Evolutionary conservation across 2,329 filamentous ascomycete species (phyloP).

Genomic region (Colletotrichum spaethianum): DNA sequence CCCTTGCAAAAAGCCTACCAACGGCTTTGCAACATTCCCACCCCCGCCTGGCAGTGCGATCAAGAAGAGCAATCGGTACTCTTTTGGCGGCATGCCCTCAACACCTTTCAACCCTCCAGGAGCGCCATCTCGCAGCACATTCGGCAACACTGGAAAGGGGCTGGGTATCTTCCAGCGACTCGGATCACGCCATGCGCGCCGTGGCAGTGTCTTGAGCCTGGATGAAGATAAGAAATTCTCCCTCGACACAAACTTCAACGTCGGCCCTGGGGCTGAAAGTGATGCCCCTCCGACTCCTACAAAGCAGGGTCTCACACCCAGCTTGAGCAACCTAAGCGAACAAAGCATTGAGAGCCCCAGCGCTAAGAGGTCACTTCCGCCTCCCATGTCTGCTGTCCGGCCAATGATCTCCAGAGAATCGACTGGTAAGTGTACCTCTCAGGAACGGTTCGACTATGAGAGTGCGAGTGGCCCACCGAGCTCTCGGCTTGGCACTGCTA

Average conservation of each 20-base stretch:
- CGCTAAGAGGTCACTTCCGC: constrained; percentile 59
- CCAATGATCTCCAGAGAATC: constrained; percentile 54
- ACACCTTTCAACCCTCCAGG: constrained; percentile 82
- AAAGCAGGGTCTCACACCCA: constrained; percentile 72
- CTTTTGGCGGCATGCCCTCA: constrained; percentile 80
- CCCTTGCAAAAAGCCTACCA: constrained; percentile 89
- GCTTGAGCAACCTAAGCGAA: constrained; percentile 55
- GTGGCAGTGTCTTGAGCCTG: constrained; percentile 83
- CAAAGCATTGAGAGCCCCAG: constrained; percentile 63
- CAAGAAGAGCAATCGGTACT: constrained; percentile 78
- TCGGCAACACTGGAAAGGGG: constrained; percentile 71
- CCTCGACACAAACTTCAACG: constrained; percentile 58
- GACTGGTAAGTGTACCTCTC: constrained; percentile 61
- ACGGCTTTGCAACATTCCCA: constrained; percentile 77
- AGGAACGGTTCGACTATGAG: constrained; percentile 29
- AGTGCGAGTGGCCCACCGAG: constrained; percentile 5
- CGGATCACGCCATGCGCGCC: constrained; percentile 60
- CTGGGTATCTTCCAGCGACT: constrained; percentile 77
- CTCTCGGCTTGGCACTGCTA: constrained; percentile 46
- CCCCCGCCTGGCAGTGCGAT: constrained; percentile 71
- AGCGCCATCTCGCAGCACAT: constrained; percentile 60
- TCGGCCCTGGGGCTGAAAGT: constrained; percentile 59
- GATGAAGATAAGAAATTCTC: constrained; percentile 79
- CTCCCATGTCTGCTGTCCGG: constrained; percentile 59
- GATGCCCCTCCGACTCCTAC: constrained; percentile 96